These are phyloP conservation scores for Trypanosoma cruzi DNA, from an alignment of 208 protist species.

Conservation along the genomic window DNA sequence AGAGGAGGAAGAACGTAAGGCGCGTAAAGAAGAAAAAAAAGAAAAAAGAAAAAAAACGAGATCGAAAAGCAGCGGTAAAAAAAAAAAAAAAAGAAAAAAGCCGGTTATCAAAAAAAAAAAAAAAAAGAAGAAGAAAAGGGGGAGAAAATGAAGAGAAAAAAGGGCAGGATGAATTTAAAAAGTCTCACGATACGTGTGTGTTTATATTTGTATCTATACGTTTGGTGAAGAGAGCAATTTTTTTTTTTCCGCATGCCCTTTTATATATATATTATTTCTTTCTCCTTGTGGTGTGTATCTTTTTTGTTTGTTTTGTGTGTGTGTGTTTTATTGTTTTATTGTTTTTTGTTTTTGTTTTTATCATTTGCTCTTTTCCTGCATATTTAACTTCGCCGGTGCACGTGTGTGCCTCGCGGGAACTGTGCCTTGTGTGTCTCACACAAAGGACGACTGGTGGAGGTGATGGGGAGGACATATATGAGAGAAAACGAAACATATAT, in stretches of 20 bases:
- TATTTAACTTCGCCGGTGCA: neutral
- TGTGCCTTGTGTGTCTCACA: neutral
- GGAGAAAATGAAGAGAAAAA: slow-evolving; percentile 10
- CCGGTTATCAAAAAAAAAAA: neutral
- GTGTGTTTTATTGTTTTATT: slow-evolving; percentile 2
- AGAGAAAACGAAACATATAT: slow-evolving; percentile 6
- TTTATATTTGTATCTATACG: neutral
- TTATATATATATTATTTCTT: neutral
- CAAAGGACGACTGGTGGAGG: neutral
- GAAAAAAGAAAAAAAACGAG: slow-evolving; percentile 6
- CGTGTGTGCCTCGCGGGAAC: neutral
- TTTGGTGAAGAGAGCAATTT: neutral
- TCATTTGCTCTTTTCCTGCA: slow-evolving; percentile 5
- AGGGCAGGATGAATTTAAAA: no score
- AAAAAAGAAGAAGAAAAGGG: slow-evolving; percentile 16
- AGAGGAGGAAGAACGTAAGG: no score
- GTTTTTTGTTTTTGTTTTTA: slow-evolving; percentile 6
- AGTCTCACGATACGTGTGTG: no score
- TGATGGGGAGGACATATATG: neutral
- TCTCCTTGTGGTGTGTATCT: neutral
- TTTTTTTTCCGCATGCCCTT: neutral
- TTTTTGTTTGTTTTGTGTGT: neutral
- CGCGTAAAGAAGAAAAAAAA: neutral
- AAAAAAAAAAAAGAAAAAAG: slow-evolving; percentile 12
- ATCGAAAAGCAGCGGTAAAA: neutral